Percentiles rank a stretch among this genome's conserved stretches.
phyloP scores from a whole-genome alignment of 2,329 filamentous ascomycete genomes.

The Penicillium sp. region DNA sequence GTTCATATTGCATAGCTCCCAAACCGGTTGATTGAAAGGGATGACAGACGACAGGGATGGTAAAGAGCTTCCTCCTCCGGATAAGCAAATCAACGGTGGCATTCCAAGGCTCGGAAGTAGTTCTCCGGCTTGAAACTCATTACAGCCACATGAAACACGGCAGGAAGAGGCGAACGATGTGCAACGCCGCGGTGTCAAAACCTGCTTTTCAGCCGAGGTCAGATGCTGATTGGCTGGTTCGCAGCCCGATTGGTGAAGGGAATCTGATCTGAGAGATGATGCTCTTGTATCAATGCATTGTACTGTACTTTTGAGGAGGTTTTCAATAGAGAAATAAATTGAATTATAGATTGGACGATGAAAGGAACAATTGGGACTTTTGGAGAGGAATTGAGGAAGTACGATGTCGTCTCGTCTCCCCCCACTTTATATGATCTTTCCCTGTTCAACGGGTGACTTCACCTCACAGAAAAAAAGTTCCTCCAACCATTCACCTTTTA shows the following conservation, averaged over 20 bases:
- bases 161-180: constrained; percentile 4
- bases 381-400: neutral
- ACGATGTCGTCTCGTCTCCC: neutral
- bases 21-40: neutral
- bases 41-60: neutral
- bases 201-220: constrained; percentile 19
- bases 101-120: neutral
- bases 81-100: neutral
- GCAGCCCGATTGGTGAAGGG: constrained; percentile 16
- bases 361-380: neutral
- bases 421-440: constrained; percentile 3
- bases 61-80: neutral
- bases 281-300: neutral
- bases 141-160: constrained; percentile 3
- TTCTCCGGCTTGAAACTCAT: neutral
- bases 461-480: neutral
- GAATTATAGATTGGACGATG: neutral
- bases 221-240: constrained; percentile 22
- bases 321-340: neutral
- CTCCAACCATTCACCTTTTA: neutral
- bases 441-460: constrained; percentile 1
- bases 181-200: constrained; percentile 13
- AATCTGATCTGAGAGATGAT: neutral
- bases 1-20: neutral
- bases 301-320: neutral